These are phyloP conservation scores for Ceratocystis harringtonii DNA, from an alignment of 2,329 filamentous ascomycete genomes.

Conservation along the genomic window DNA sequence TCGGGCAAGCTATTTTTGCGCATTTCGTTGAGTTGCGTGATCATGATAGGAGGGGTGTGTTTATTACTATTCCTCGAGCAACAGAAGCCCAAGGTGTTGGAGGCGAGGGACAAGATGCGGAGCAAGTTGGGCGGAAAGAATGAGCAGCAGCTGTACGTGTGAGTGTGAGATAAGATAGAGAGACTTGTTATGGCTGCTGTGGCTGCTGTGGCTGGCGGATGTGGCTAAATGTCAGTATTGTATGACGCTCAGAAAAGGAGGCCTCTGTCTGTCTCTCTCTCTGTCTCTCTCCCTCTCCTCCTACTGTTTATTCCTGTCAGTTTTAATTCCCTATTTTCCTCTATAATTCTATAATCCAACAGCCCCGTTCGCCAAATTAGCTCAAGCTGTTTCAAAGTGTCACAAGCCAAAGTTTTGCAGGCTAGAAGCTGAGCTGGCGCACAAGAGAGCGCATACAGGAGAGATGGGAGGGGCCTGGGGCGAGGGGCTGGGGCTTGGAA, in stretches of 20 bases:
- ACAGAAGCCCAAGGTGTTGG: constrained; percentile 12
- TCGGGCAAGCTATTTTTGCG: constrained; percentile 31
- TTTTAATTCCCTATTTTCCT: too few relatives aligned
- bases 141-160: constrained; percentile 19
- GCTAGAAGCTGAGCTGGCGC: background rate
- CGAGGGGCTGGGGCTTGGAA: background rate
- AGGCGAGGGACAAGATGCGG: constrained; percentile 20
- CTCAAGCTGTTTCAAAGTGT: background rate
- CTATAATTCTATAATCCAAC: background rate
- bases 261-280: background rate
- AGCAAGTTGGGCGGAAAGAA: constrained; percentile 22
- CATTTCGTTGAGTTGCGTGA: constrained; percentile 33
- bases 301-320: too few relatives aligned
- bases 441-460: too few relatives aligned
- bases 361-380: background rate
- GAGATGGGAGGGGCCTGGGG: too few relatives aligned
- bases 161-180: background rate
- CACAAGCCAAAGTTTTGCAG: background rate
- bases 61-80: constrained; percentile 22
- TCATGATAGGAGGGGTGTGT: constrained; percentile 25
- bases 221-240: too few relatives aligned
- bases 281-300: background rate
- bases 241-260: too few relatives aligned
- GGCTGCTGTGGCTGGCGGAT: too few relatives aligned
- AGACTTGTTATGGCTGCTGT: background rate